Evolutionary conservation across 805 yeast species (phyloP), one percentile per base, ranked within the genome.

Genomic region (Candida manassasensis): DNA sequence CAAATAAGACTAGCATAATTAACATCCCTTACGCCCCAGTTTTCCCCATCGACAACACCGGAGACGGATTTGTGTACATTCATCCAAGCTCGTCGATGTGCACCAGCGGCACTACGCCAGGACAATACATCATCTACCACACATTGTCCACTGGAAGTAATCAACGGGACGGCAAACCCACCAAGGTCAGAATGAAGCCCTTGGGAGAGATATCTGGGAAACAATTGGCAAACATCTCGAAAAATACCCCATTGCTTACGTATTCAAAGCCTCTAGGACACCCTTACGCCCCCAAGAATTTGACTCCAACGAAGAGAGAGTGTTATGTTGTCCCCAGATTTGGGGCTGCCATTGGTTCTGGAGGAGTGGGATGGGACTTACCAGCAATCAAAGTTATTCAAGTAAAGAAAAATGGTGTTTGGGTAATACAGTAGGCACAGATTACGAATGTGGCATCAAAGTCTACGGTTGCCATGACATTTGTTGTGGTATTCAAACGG

Each of bases 221-320:
- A 16, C 89, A 89, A 32, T 60, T 93, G 34, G 76, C 90, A 6
- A 85, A 84, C 44, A 70, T 93, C 13, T 89, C 87, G 12, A 82
- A 80, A 45, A 66, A 65, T 19, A 79, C 94, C 12, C 78, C 84
- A 0, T 63, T 90, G 31, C 51, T 90, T 27, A 77, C 90, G 0
- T 89, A 83, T 57, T 87, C 97, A 18, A 90, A 89, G 52, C 97
- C 97, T 0, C 61, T 90, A 35, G 95, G 95, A 0, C 84, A 85
- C 37, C 96, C 96, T 3, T 77, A 86, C 50, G 94, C 87, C 2
- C 94, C 95, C 2, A 81, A 81, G 50, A 67, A 72, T 43, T 49
- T 84, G 11, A 64, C 77, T 3, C 63, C 84, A 0, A 75, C 79
- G 3, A 82, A 81, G 49, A 68, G 96, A 45, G 89, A 83, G 50